Percentiles rank a stretch among this genome's conserved stretches.
Conservation (phyloP, 495 filamentous ascomycete genomes). For the Neurospora intermedia region DNA sequence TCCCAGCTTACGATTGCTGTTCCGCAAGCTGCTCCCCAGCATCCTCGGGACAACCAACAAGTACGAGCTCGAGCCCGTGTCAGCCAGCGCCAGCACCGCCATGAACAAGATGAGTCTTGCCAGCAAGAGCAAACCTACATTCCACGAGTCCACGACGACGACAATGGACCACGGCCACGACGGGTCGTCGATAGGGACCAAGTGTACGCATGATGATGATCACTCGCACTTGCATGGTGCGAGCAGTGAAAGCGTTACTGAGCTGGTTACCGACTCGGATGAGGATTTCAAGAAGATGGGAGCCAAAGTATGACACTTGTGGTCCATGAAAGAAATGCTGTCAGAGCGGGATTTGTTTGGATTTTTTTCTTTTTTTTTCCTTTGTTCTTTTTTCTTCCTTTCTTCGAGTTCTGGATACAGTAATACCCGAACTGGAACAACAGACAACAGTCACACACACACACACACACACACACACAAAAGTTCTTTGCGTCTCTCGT, state of each 20-base stretch:
- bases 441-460: background rate
- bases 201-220: background rate
- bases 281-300: background rate
- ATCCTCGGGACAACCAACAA: constrained; percentile 5
- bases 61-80: constrained; percentile 10
- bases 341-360: too few relatives aligned
- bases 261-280: background rate
- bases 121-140: background rate
- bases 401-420: background rate
- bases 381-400: background rate
- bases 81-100: background rate
- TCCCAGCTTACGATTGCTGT: constrained; percentile 17
- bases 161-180: background rate
- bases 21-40: constrained; percentile 12
- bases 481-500: background rate
- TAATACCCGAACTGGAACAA: background rate
- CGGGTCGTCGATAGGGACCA: background rate
- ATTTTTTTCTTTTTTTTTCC: background rate
- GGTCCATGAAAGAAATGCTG: background rate
- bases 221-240: background rate
- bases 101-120: background rate
- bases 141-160: background rate
- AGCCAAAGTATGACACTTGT: background rate
- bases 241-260: background rate
- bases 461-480: background rate